Evolutionary conservation across 768 basidiomycete species (phyloP).

Genomic region (Hemileccinum rubropunctum): DNA sequence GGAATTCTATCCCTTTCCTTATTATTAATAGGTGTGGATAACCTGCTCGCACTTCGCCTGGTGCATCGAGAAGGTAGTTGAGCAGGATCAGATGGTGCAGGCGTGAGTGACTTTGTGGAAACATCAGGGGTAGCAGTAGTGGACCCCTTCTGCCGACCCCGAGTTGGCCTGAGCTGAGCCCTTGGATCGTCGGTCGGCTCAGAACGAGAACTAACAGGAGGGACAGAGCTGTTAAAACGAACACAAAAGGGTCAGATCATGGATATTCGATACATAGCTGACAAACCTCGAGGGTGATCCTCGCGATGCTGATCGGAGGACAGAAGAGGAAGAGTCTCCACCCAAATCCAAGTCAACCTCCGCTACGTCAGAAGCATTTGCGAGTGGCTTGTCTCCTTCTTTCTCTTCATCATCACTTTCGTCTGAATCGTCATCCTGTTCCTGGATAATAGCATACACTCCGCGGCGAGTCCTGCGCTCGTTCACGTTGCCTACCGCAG

Average conservation of each 20-base stretch:
- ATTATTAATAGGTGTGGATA: conserved; percentile 29
- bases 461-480: conserved; percentile 80
- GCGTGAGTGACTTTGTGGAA: conserved; percentile 41
- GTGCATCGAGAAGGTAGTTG: conserved; percentile 27
- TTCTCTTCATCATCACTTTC: conserved; percentile 55
- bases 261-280: conserved; percentile 1
- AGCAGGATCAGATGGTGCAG: conserved; percentile 26
- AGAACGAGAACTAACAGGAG: conserved; percentile 30
- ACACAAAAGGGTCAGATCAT: conserved; percentile 9
- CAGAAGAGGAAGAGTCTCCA: conserved; percentile 21
- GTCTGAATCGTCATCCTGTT: conserved; percentile 59
- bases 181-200: conserved; percentile 19
- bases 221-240: conserved; percentile 18
- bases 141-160: conserved; percentile 51
- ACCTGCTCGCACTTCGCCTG: conserved; percentile 30
- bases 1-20: conserved; percentile 40
- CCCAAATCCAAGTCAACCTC: conserved; percentile 54
- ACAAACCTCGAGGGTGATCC: conserved; percentile 29
- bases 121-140: conserved; percentile 43
- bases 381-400: conserved; percentile 47
- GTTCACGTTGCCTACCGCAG: conserved; percentile 59
- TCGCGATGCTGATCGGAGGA: conserved; percentile 21
- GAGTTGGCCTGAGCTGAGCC: conserved; percentile 52
- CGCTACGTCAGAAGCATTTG: conserved; percentile 44
- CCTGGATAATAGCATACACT: conserved; percentile 69